These are phyloP conservation scores for Myriosclerotinia scirpicola DNA, from an alignment of 2,329 filamentous ascomycete species.

Conservation along the genomic window DNA sequence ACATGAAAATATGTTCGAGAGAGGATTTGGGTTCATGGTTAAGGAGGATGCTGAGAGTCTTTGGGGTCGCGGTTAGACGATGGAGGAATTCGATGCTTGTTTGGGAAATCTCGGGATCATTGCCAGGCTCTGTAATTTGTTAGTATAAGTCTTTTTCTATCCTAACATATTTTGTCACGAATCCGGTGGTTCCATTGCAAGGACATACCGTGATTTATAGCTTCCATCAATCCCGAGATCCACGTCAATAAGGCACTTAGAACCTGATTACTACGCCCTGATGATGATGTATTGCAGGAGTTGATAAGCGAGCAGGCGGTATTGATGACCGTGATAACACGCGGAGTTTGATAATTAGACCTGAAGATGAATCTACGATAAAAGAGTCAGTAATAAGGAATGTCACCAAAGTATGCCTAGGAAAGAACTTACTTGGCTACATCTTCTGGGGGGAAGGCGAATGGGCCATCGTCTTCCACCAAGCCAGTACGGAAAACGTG, in stretches of 20 bases:
- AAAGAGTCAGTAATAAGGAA: background rate
- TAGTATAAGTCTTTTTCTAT: conserved; percentile 5
- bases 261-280: conserved; percentile 49
- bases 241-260: conserved; percentile 58
- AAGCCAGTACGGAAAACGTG: conserved; percentile 72
- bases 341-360: conserved; percentile 59
- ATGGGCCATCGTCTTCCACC: conserved; percentile 73
- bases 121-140: conserved; percentile 50
- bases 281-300: conserved; percentile 52
- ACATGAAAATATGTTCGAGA: conserved; percentile 68
- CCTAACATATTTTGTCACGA: background rate
- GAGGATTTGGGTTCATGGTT: conserved; percentile 54
- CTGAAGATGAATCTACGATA: conserved; percentile 55
- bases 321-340: conserved; percentile 67
- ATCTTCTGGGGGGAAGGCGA: conserved; percentile 67
- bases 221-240: conserved; percentile 61
- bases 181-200: background rate
- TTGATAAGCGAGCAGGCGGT: conserved; percentile 70
- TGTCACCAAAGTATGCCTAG: background rate
- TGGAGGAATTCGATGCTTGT: conserved; percentile 71
- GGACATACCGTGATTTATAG: conserved; percentile 54
- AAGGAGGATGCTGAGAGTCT: conserved; percentile 62
- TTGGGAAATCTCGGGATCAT: conserved; percentile 71
- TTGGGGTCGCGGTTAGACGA: conserved; percentile 54
- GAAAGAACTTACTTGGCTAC: conserved; percentile 51